Conservation (phyloP, 139 green algal species). For the Pseudopediastrum boryanum region DNA sequence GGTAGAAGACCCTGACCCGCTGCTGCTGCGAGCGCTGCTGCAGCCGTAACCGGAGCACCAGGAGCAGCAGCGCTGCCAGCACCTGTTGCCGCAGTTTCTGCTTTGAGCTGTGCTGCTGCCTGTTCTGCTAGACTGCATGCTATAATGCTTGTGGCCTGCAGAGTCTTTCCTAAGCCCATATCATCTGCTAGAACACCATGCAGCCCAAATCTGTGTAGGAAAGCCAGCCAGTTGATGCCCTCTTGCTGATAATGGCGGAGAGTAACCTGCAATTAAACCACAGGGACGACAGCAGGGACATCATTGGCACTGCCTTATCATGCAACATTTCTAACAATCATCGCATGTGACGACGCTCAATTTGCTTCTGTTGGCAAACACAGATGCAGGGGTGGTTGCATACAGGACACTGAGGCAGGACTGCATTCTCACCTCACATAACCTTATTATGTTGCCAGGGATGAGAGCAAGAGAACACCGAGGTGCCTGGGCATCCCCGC, state of each 20-base stretch:
- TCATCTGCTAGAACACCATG: constrained; percentile 97
- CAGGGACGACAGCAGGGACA: neutral
- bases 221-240: constrained; percentile 97
- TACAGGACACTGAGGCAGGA: too few species aligned
- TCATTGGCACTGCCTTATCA: too few species aligned
- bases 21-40: constrained; percentile 5
- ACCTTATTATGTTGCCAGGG: too few species aligned
- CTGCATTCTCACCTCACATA: too few species aligned
- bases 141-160: constrained; percentile 81
- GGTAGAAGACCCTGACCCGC: constrained; percentile 37
- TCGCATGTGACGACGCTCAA: too few species aligned
- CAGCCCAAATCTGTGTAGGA: constrained; percentile 92
- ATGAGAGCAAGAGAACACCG: too few species aligned
- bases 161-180: constrained; percentile 80
- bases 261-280: constrained; percentile 43
- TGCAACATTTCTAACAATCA: too few species aligned
- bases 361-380: too few species aligned
- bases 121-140: constrained; percentile 48
- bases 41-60: neutral
- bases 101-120: constrained; percentile 23
- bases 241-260: constrained; percentile 94
- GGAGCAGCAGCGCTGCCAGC: constrained; percentile 19
- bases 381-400: too few species aligned
- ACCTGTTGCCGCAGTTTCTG: neutral
- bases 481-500: too few species aligned